Conservation (phyloP, 2,329 filamentous ascomycete species). For the Phaeosphaeria sp. region DNA sequence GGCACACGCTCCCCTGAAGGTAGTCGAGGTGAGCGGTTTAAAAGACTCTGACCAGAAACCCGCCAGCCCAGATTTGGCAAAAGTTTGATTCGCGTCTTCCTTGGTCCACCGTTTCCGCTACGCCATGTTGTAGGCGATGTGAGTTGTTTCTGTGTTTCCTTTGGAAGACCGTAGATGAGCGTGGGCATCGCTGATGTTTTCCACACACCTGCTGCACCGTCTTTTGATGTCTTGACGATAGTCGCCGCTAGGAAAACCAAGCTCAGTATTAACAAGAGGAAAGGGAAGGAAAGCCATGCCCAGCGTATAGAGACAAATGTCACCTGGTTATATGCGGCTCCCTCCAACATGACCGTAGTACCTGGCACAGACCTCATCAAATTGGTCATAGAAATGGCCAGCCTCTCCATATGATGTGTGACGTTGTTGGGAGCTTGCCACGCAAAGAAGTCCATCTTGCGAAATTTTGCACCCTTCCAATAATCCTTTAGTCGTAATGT, state of each 20-base stretch:
- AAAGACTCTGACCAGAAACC: constrained; percentile 12
- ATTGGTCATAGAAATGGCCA: constrained; percentile 29
- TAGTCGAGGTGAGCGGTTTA: neutral
- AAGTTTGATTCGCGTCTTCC: constrained; percentile 16
- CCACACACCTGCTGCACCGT: constrained; percentile 24
- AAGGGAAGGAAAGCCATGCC: constrained; percentile 36
- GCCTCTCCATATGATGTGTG: constrained; percentile 19
- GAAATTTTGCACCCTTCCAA: constrained; percentile 3
- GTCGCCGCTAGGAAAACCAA: constrained; percentile 33
- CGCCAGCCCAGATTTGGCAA: constrained; percentile 19
- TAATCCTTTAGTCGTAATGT: neutral
- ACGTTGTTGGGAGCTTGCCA: constrained; percentile 28
- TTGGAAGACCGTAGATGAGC: constrained; percentile 32
- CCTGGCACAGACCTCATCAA: constrained; percentile 15
- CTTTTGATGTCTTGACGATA: constrained; percentile 25
- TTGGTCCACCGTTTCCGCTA: neutral
- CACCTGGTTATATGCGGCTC: constrained; percentile 16
- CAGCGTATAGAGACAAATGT: constrained; percentile 23
- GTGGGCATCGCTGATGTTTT: constrained; percentile 42
- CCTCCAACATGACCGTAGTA: constrained; percentile 4
- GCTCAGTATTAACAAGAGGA: constrained; percentile 24
- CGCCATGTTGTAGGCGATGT: neutral
- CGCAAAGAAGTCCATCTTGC: constrained; percentile 7
- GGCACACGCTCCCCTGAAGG: neutral
- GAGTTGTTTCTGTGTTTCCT: constrained; percentile 21